Evolutionary conservation across 192 early-diverging fungal genomes (phyloP), one percentile per base, ranked within the genome.

Genomic region (Backusella parvicylindrica): DNA sequence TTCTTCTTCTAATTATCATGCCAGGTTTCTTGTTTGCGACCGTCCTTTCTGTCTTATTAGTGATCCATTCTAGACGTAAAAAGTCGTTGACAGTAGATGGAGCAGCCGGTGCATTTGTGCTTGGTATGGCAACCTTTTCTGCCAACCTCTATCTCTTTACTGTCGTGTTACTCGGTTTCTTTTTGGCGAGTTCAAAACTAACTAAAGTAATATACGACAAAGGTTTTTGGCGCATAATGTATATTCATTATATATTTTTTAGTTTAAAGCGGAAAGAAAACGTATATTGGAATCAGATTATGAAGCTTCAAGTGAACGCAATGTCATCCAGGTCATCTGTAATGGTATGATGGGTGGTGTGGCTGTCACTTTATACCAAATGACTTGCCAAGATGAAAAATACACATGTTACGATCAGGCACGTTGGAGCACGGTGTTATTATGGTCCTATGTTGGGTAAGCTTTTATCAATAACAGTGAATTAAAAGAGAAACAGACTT

Each of bases 101-200:
- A 26, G 89, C 91, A 4, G 12, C 86, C 8, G 93, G 90, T 41
- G 94, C 95, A 6, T 89, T 89, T 47, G 71, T 89, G 30, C 85
- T 95, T 18, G 95, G 94, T 8, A 75, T 97, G 47, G 80, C 85
- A 28, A 95, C 94, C 4, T 93, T 95, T 64, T 86, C 85, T 31
- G 89, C 92, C 68, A 84, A 87, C 33, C 86, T 86, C 56, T 72
- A 81, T 23, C 75, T 92, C 36, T 94, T 94, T 76, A 84, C 91
- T 7, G 79, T 86, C 6, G 86, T 91, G 9, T 84, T 96, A 21
- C 69, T 97, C 28, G 82, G 81, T 1, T 97, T 97, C 73, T 97
- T 91, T 74, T 77, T 94, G 3, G 85, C 92, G 1, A 86, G 90
- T 56, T 86, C 86, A 38, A 73, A 70, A 64, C 64, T 89, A 63